A percentile compares a stretch with the other conserved stretches of the same genome.
Conservation (phyloP, 2,329 filamentous ascomycete species). For the Geosmithia putterillii region DNA sequence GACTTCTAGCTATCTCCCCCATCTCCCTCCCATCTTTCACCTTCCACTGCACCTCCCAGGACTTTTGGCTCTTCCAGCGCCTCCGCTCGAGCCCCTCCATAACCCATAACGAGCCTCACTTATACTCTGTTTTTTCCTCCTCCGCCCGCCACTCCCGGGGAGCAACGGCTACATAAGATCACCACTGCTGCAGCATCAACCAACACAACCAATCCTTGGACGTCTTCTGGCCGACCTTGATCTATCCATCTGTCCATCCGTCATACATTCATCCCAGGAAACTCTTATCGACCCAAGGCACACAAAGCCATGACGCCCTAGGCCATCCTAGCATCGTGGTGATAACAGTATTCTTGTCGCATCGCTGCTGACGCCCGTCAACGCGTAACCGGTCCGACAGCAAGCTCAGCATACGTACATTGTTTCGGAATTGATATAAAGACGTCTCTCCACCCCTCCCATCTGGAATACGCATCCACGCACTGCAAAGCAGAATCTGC, state of each 20-base stretch:
- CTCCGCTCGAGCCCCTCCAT: too few relatives aligned
- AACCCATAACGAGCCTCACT: background rate
- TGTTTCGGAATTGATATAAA: background rate
- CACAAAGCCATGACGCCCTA: background rate
- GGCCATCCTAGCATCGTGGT: background rate
- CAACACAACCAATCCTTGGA: background rate
- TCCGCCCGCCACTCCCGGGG: background rate
- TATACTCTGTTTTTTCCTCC: background rate
- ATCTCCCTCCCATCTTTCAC: too few relatives aligned
- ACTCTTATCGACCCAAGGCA: background rate
- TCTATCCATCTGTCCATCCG: background rate
- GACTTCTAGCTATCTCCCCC: background rate
- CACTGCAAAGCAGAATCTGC: background rate
- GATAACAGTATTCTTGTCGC: background rate
- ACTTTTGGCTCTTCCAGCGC: background rate
- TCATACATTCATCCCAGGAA: background rate
- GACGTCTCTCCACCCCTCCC: background rate
- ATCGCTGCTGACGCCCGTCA: background rate
- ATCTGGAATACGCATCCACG: background rate
- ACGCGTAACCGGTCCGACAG: background rate
- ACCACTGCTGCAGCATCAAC: background rate
- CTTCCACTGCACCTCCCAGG: too few relatives aligned
- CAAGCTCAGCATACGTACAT: background rate
- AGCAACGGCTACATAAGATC: background rate
- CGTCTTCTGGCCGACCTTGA: background rate